Evolutionary conservation across 805 yeast species (phyloP), one percentile per base, ranked within the genome.

Genomic region (Torulaspora maleeae): DNA sequence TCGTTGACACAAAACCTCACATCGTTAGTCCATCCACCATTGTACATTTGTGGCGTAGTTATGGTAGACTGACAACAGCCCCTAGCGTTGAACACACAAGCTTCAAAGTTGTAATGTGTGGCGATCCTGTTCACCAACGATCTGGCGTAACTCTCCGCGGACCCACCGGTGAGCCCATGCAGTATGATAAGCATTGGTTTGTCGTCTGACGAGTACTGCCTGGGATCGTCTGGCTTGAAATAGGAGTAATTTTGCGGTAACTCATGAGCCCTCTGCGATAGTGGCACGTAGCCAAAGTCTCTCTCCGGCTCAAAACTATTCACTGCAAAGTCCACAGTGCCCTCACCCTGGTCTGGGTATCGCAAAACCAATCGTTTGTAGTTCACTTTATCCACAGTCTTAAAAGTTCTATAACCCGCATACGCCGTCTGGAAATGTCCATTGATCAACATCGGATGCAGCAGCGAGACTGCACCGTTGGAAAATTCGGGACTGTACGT

Each of bases 141-240:
- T 19, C 93, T 73, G 34, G 86, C 79, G 58, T 86, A 80, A 5
- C 84, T 73, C 60, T 86, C 95, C 50, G 82, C 85, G n/a, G 90
- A 81, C 0, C 95, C 93, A 5, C 95, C 95, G 1, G 86, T 82
- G 30, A 86, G 74, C 0, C 95, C 95, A 59, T 87, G 95, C 34
- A 84, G 64, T 3, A 78, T 66, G 25, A 86, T 74, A 13, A 83
- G 68, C 57, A 87, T 69, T 2, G 95, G 95, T 38, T 63, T 72
- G 2, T 70, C 53, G 39, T 65, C 69, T 15, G 67, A 67, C 45
- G 69, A 33, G 47, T 42, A 55, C 40, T 55, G 54, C 5, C 48
- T 47, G 0, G 51, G 61, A 59, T 83, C 91, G 2, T 44, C 64
- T 37, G 61, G 77, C 52, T 51, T 48, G 51, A 54, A 48, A 42